A percentile compares a stretch with the other conserved stretches of the same genome.
Conservation (phyloP, 2,329 filamentous ascomycete species). For the Colletotrichum agaves region DNA sequence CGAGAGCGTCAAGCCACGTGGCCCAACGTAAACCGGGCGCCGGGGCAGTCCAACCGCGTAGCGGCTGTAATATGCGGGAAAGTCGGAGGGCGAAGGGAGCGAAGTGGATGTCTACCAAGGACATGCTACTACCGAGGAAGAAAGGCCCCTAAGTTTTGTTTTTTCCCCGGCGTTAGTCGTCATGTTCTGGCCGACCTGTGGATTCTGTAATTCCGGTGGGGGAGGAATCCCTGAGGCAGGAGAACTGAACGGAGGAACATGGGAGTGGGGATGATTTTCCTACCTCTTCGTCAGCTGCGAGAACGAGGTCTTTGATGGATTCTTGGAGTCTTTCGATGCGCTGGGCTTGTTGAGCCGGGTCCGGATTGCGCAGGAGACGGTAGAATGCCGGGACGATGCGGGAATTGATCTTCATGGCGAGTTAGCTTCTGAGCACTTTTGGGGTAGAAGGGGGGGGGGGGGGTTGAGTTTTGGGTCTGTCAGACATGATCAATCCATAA, state of each 20-base stretch:
- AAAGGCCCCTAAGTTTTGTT: conserved; percentile 67
- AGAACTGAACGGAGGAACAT: not conserved
- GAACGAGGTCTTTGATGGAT: conserved; percentile 66
- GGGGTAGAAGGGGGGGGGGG: not conserved
- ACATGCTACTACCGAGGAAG: conserved; percentile 66
- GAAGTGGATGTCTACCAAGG: conserved; percentile 78
- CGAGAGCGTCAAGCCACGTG: conserved; percentile 76
- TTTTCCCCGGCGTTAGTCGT: not conserved
- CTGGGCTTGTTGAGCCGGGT: conserved; percentile 66
- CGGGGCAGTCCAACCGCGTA: conserved; percentile 73
- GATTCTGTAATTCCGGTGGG: too few species aligned
- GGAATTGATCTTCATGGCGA: conserved; percentile 70
- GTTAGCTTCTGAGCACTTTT: not conserved
- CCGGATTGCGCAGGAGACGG: conserved; percentile 74
- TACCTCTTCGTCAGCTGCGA: conserved; percentile 59
- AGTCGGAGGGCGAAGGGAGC: conserved; percentile 80
- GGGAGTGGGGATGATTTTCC: conserved; percentile 10
- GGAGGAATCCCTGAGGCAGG: too few species aligned
- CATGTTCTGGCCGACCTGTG: not conserved
- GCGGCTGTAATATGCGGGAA: conserved; percentile 71
- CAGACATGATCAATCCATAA: conserved; percentile 82
- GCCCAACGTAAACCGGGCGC: conserved; percentile 72
- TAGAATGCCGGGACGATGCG: conserved; percentile 83
- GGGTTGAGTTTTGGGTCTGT: too few species aligned
- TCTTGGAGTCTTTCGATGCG: conserved; percentile 70